Conservation (phyloP, 805 yeast species). For the Metschnikowia colocasiae region DNA sequence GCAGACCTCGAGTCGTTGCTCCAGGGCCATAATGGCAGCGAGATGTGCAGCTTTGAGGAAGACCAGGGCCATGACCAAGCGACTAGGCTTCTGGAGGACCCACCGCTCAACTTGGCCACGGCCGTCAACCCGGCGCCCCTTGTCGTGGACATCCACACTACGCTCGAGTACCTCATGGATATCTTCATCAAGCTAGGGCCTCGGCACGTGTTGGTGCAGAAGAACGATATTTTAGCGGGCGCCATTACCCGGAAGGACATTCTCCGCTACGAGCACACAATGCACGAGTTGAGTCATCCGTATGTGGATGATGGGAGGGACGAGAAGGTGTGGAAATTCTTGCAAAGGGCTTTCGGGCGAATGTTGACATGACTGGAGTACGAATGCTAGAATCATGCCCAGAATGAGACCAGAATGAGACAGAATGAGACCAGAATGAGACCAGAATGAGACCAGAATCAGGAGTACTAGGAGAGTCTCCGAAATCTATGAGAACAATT, state of each 20-base stretch:
- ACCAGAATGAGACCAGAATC: too few relatives aligned
- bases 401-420: too few relatives aligned
- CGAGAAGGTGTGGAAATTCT: constrained; percentile 32
- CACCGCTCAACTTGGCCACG: constrained; percentile 16
- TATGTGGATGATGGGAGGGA: constrained; percentile 24
- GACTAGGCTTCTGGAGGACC: not conserved
- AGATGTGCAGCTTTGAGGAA: constrained; percentile 18
- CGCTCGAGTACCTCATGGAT: constrained; percentile 60
- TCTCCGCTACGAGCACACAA: constrained; percentile 52
- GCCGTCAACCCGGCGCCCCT: constrained; percentile 57
- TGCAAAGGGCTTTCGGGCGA: not conserved
- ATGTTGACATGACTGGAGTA: too few relatives aligned
- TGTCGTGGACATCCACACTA: constrained; percentile 48
- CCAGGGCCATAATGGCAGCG: constrained; percentile 7
- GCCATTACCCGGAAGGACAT: constrained; percentile 84
- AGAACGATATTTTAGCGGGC: constrained; percentile 62
- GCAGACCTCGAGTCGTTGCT: constrained; percentile 29
- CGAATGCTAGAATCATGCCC: too few relatives aligned
- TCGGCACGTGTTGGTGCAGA: constrained; percentile 61
- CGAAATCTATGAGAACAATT: too few relatives aligned
- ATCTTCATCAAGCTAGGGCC: constrained; percentile 81
- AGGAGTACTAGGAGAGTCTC: too few relatives aligned
- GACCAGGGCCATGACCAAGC: constrained; percentile 13
- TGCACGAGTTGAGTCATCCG: constrained; percentile 24
- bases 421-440: too few relatives aligned